Evolutionary conservation across 176 grass and related monocot species (phyloP), one percentile per base, ranked within the genome.

Genomic region (Aechmea fasciata): DNA sequence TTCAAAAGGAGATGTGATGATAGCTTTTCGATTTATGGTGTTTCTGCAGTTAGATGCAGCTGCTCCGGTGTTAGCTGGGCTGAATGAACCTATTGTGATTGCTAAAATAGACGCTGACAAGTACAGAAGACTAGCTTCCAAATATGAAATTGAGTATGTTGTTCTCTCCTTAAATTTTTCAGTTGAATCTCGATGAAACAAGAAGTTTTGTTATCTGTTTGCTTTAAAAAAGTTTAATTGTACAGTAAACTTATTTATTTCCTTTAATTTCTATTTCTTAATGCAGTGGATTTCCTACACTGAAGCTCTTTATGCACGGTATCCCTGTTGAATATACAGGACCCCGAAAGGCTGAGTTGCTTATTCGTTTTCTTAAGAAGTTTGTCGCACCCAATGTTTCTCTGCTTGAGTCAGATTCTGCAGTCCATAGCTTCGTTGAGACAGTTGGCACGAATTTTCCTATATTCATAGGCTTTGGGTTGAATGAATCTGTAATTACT

Each of bases 41-140:
- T 28, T 63, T 11, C 79, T 84, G 82, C 76, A 99, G 87, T 86
- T 99, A 79, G 94, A 93, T 84, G 77, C 81, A 83, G 90, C 94
- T 84, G 94, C 89, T 33, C 89, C 84, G 0, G 74, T 93, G 48
- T 67, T 99, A 67, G 84, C 84, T 69, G 87, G 72, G 14, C 59
- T 99, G 52, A 83, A 64, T 64, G 80, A 87, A 74, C 87, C 89
- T 51, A 88, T 99, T 25, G 18, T 84, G 51, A 70, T 99, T 74
- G 87, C 89, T 29, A 99, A 93, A 79, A 75, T 99, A 59, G 89
- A 99, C 61, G 94, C 94, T 10, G 94, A 99, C 70, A 99, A 99
- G 67, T 99, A 99, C 67, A 83, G 81, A 50, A 99, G 93, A 57
- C 67, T 93, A 51, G 84, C 89, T 73, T 85, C 87, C 14, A 93